Evolutionary conservation across 2,329 filamentous ascomycete genomes (phyloP).

Genomic region (Aureobasidium melanogenum): DNA sequence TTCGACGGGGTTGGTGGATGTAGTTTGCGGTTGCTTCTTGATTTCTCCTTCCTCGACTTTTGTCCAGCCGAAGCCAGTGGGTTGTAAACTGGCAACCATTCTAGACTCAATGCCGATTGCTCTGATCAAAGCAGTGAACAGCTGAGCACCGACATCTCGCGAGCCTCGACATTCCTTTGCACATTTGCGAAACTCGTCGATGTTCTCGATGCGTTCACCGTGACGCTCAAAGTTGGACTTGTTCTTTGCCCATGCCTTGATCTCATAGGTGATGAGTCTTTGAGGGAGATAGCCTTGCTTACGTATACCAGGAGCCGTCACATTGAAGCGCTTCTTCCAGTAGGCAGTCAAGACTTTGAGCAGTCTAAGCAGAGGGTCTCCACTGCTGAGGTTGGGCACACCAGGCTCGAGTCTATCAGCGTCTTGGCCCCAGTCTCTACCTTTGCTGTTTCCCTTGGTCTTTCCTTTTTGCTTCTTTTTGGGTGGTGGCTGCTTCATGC

Average conservation of each 20-base stretch:
- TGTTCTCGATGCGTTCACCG: conserved; percentile 63
- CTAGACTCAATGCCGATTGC: conserved; percentile 74
- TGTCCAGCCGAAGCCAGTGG: conserved; percentile 82
- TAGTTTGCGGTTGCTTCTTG: conserved; percentile 26
- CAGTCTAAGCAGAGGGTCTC: conserved; percentile 70
- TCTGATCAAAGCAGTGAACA: conserved; percentile 79
- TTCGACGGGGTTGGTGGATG: conserved; percentile 2
- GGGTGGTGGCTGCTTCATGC: conserved; percentile 36
- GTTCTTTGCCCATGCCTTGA: conserved; percentile 59
- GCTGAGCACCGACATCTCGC: conserved; percentile 75
- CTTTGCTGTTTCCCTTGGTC: conserved; percentile 33
- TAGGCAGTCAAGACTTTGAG: conserved; percentile 69
- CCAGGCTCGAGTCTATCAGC: conserved; percentile 63
- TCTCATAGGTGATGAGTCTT: conserved; percentile 63
- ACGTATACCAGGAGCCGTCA: conserved; percentile 70
- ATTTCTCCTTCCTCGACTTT: conserved; percentile 68
- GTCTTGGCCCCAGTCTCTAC: conserved; percentile 62
- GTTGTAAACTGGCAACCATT: conserved; percentile 76
- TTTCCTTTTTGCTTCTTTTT: conserved; percentile 37
- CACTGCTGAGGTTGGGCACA: conserved; percentile 66
- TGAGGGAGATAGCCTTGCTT: conserved; percentile 83
- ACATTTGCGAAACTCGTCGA: conserved; percentile 58
- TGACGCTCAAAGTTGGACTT: conserved; percentile 54
- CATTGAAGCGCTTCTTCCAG: conserved; percentile 77
- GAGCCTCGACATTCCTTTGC: conserved; percentile 70